Base-by-base conservation (phyloP, 305 asterid species). In the Fraxinus dipetala region DNA sequence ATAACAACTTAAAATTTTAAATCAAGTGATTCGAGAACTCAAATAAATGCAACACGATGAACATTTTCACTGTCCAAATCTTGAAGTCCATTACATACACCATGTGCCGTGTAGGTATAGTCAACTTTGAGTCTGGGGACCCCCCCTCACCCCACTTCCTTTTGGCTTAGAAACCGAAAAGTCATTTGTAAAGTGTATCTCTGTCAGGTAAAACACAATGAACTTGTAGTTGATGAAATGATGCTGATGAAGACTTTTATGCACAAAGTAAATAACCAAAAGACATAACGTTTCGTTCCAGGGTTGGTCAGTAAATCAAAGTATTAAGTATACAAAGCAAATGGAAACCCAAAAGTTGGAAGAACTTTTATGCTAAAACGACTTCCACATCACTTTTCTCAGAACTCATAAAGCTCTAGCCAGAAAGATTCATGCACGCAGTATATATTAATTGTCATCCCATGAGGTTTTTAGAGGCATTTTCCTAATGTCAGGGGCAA, bases 281-380 rank as follows among this genome's bases (percentile, higher is more conserved):
- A 36, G 69, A 24, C 4, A 26, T 14, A 48, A 87, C 88, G 88
- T 87, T 83, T 83, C 84, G 84, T 51, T 85, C 30, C 78, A 2
- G 18, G 77, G 84, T 87, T 87, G 90, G 88, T 70, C 80, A 6
- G 35, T 75, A 75, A 35, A 43, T 13, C 80, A 24, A 59, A 78
- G 20, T n/a, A 48, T 78, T 10, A 16, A 35, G 75, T 43, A 32
- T 18, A 67, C 20, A 43, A 59, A 77, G 20, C 86, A 85, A 86
- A 82, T 84, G 45, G 30, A 22, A 74, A 43, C 30, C 4, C 10
- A n/a, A 78, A 32, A 40, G 14, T 10, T 10, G 51, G 51, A 40
- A 40, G 51, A 40, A 40, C 2, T 40, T 40, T 9, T 40, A 7
- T 40, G 34, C 34, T 31, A 31, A 31, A 31, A 31, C 34, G 34